A percentile compares a stretch with the other conserved stretches of the same genome.
These are phyloP conservation scores for Suillus discolor DNA, from an alignment of 768 basidiomycete species.

Conservation along the genomic window DNA sequence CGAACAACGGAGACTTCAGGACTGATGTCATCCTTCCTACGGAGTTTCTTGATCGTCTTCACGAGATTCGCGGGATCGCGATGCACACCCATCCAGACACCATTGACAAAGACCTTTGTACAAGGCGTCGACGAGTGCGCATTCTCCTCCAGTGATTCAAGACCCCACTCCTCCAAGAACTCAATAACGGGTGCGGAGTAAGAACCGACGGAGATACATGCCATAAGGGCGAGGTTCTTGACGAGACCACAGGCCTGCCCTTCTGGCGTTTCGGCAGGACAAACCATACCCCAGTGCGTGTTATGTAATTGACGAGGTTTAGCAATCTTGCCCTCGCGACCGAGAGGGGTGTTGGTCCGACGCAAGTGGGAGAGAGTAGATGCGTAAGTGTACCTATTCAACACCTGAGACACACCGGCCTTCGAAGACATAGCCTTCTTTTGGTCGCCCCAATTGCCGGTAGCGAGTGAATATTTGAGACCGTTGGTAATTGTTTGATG, in stretches of 20 bases:
- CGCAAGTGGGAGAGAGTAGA: conserved; percentile 98
- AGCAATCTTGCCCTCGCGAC: conserved; percentile 98
- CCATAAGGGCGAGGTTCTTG: conserved; percentile 97
- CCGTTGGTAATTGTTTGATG: conserved; percentile 98
- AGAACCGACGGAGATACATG: conserved; percentile 97
- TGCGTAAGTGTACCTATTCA: conserved; percentile 98
- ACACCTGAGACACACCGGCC: conserved; percentile 97
- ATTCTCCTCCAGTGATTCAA: conserved; percentile 94
- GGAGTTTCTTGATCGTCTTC: conserved; percentile 88
- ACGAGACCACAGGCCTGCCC: conserved; percentile 99
- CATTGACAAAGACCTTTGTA: conserved; percentile 98
- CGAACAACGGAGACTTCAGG: conserved; percentile 97
- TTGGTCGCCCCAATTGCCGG: conserved; percentile 99
- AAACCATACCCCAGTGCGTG: conserved; percentile 99
- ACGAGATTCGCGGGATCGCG: conserved; percentile 92
- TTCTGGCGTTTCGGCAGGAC: conserved; percentile 99
- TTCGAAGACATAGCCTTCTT: conserved; percentile 98
- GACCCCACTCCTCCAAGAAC: conserved; percentile 98
- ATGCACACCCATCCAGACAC: conserved; percentile 99
- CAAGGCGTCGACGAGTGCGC: conserved; percentile 79
- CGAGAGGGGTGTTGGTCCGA: conserved; percentile 96
- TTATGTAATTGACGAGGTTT: conserved; percentile 99
- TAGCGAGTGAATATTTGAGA: conserved; percentile 95
- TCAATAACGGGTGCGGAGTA: conserved; percentile 96
- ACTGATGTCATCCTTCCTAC: conserved; percentile 93